Base-by-base conservation (phyloP, 1,284 basidiomycete species). In the Leccinum huronense region DNA sequence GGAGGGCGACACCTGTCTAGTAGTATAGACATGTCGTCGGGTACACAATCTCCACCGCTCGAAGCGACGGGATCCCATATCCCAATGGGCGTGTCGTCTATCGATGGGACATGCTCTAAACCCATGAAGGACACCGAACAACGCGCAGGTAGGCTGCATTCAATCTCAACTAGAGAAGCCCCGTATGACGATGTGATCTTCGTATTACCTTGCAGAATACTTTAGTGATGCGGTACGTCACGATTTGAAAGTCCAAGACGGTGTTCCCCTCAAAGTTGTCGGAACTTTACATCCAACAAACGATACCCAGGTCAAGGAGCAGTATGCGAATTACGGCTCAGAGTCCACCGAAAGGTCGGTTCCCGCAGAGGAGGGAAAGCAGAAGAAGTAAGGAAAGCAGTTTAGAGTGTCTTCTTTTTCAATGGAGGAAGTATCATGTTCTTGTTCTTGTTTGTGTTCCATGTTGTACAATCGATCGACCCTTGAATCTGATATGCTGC, bases 11-110 rank as follows among this genome's bases (percentile, higher is more conserved):
- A 51, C 27, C 23, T 23, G 23, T 23, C 23, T 23, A 23, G 23
- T 23, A 23, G 23, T 23, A 23, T 23, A 23, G 23, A 23, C 23
- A 23, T 71, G 73, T 59, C 73, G 19, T 71, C 73, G 60, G 74
- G 74, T 27, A 82, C 83, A 4, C 76, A 84, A 60, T 85, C 83
- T n/a, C 83, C 83, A 9, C 81, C 83, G 54, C 79, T 84, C 57
- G 82, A 83, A 72, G 78, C 78, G 11, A 83, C 81, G 0, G 80
- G 76, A 55, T 76, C 80, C 34, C 75, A 83, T 60, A 64, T 77
- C 58, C 79, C 81, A 7, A 80, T 84, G 79, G 82, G 84, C 34
- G 79, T 79, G 7, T 81, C 81, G n/a, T 81, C 79, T 55, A 79
- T 85, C 7, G 70, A 78, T 40, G 79, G 77, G 45, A 74, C 67